Evolutionary conservation across 2,329 filamentous ascomycete species (phyloP), one percentile per base, ranked within the genome.

Genomic region (Tympanopsis confertula): DNA sequence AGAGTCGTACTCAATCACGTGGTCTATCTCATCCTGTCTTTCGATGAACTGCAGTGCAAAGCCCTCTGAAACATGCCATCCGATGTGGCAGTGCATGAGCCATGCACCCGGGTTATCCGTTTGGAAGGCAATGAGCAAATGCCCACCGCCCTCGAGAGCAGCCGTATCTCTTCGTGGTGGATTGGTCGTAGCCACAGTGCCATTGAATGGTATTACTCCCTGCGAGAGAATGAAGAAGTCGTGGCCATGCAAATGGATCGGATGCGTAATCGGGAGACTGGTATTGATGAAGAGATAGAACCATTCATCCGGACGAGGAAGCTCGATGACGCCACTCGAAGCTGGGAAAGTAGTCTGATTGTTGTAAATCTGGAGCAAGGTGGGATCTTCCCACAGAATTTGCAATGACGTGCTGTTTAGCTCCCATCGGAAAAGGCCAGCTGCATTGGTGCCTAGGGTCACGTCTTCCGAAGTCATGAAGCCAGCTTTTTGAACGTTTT

Each of bases 21-120:
- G n/a, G n/a, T 26, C 22, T 7, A 26, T 26, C 22, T 26, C 22
- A 26, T 26, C n/a, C 22, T 7, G 22, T 26, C 22, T 47, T 47
- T 56, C 72, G 10, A 74, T 44, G 45, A 74, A 72, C 48, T 74
- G 66, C 24, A 73, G 53, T 5, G 59, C 62, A 13, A 74, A 56
- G 17, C 68, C 69, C 40, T 62, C 59, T 37, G 53, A 57, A 29
- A 68, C 58, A 47, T 74, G 69, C 66, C 61, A 69, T 15, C 62
- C 61, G 41, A 68, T 65, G 45, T 68, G 64, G 53, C 63, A 67
- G 48, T 68, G 64, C 52, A 67, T 56, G n/a, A 65, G 48, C 63
- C 64, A 67, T 4, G 60, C 50, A 35, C 68, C 68, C 0, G 68
- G 68, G 44, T 72, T 71, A 48, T 73, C 59, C 0, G 63, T 57